Base-by-base conservation (phyloP, 1,284 basidiomycete species). In the Fomitiporia mediterranea region DNA sequence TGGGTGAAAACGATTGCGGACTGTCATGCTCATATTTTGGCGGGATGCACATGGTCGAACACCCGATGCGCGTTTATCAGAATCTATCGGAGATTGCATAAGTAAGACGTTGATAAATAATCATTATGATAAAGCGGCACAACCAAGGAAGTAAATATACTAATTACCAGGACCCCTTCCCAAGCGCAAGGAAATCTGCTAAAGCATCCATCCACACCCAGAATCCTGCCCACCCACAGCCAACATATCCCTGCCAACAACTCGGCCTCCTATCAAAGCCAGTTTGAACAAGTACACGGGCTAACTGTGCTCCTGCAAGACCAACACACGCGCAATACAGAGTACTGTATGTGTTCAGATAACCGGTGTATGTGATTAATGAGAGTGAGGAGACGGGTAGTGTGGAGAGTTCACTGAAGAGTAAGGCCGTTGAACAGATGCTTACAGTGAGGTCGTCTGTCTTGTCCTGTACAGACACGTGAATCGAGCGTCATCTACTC, bases 401-500 rank as follows among this genome's bases (percentile, higher is more conserved):
- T 7, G 76, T 79, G 8, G 80, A 72, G 37, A 99, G 81, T 63
- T 83, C 74, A 34, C 84, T 89, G 69, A 99, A 98, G 42, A 97
- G 79, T 46, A 99, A 77, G 0, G 97, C 97, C 1, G 94, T 99
- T 7, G 92, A 96, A 62, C 89, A 91, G 67, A 99, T 95, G 23
- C 92, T 94, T 17, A 84, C 92, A 49, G 80, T 75, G 39, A 92
- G 76, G 67, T 99, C 97, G 74, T 99, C 97, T 4, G 65, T 70
- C 74, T 98, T 98, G 73, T 99, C 97, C 89, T 97, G 66, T 13
- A 35, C 23, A 51, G 3, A 23, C 13, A 21, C 54, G 35, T 37
- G 11, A 40, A 11, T 27, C 17, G 15, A 21, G 21, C 25, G 1
- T 17, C 8, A n/a, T n/a, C n/a, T n/a, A n/a, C n/a, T n/a, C n/a